Evolutionary conservation across 179 eudicot species (phyloP), one percentile per base, ranked within the genome.

Genomic region (Heliamphora pulchella): DNA sequence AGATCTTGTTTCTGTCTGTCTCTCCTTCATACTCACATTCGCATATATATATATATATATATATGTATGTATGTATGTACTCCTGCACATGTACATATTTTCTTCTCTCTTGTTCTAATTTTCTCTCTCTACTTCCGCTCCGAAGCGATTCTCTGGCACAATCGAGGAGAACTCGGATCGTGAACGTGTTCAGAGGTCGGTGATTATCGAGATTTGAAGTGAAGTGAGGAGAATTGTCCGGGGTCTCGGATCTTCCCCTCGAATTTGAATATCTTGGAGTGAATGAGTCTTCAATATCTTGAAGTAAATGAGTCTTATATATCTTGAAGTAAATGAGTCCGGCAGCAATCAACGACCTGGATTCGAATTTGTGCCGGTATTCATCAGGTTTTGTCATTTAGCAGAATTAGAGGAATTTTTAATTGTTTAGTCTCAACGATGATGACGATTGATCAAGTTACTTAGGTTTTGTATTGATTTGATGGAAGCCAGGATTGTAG

Each of bases 401-500:
- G 18, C 53, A 17, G 76, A 71, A 20, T 20, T 10, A 0, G 14
- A 44, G 54, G 67, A 44, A 53, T 48, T 11, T 14, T 43, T 20
- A 53, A 8, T 78, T 9, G 18, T 48, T 71, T 43, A 51, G 20
- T 71, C 20, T 59, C 68, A 18, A 14, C 10, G 9, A 43, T 8
- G 53, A 44, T 13, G 75, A 55, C 46, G 81, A 68, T 54, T 20
- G 81, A 57, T 67, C 75, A 20, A 53, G 75, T 55, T 47, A 43
- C 67, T 14, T 70, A 58, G 67, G 75, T 71, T 65, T 62, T 17
- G 57, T 18, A 20, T 59, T 44, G 81, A 58, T 18, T 79, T 13
- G 5, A 18, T 57, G 75, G 74, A 78, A 46, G 81, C 4, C 48
- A 79, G 47, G 68, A 59, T 20, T 68, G 18, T 14, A 18, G 81